Evolutionary conservation across 257 asterid species (phyloP).

Genomic region (Plantago major): DNA sequence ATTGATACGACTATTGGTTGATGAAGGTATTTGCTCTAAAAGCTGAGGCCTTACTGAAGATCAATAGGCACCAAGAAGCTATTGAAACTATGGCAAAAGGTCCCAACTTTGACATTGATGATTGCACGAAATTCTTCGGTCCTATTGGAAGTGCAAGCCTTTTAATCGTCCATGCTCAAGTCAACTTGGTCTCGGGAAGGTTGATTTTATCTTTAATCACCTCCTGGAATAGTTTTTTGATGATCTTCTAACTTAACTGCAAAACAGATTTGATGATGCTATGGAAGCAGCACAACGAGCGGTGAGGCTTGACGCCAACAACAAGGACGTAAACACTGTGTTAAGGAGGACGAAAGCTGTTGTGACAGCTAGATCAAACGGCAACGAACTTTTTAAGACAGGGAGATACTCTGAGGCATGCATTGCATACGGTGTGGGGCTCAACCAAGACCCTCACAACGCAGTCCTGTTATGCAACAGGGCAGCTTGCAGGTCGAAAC

Average conservation of each 20-base stretch:
- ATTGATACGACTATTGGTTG: not conserved
- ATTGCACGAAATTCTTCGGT: constrained; percentile 60
- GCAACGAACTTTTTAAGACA: constrained; percentile 55
- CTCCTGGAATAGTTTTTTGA: not conserved
- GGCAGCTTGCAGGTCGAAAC: constrained; percentile 67
- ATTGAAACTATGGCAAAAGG: constrained; percentile 49
- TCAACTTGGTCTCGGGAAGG: constrained; percentile 71
- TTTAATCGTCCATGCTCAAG: constrained; percentile 56
- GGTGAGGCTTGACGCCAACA: constrained; percentile 46
- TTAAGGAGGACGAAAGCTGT: constrained; percentile 49
- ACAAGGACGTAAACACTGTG: constrained; percentile 49
- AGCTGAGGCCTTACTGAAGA: constrained; percentile 71
- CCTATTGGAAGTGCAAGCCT: constrained; percentile 53
- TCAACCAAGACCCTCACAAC: constrained; percentile 52
- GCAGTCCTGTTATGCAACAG: constrained; percentile 63
- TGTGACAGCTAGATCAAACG: constrained; percentile 53
- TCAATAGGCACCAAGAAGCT: constrained; percentile 67
- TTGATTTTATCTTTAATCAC: constrained; percentile 19
- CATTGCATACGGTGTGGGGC: constrained; percentile 67
- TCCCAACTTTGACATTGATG: constrained; percentile 58
- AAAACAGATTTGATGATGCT: constrained; percentile 60
- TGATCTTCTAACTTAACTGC: not conserved
- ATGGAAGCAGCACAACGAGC: constrained; percentile 58
- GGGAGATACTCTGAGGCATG: constrained; percentile 54
- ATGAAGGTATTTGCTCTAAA: constrained; percentile 63